A percentile compares a stretch with the other conserved stretches of the same genome.
Conservation (phyloP, 2,329 filamentous ascomycete genomes). For the Penicillium polonicum region DNA sequence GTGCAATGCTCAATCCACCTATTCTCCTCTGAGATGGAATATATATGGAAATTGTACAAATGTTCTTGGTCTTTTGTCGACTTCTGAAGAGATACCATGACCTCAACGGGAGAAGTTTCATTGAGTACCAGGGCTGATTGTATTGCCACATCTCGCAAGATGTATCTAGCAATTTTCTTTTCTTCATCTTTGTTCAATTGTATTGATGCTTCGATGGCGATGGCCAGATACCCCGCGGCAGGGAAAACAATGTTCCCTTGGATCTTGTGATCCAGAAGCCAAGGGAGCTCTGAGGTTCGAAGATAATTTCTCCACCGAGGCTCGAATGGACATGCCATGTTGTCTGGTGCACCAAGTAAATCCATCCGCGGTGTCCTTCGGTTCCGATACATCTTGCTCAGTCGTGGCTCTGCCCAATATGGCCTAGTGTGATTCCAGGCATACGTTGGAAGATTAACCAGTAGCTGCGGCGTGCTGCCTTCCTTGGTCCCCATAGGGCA, state of each 20-base stretch:
- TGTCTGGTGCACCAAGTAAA: constrained; percentile 25
- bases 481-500: neutral
- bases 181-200: constrained; percentile 4
- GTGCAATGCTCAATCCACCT: constrained; percentile 29
- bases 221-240: constrained; percentile 30
- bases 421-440: constrained; percentile 25
- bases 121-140: constrained; percentile 25
- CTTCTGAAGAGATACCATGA: constrained; percentile 16
- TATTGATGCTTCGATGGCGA: constrained; percentile 30
- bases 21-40: constrained; percentile 21
- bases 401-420: constrained; percentile 29
- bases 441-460: constrained; percentile 31
- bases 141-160: constrained; percentile 25
- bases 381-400: constrained; percentile 24
- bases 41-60: constrained; percentile 22
- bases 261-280: constrained; percentile 33
- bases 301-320: constrained; percentile 33
- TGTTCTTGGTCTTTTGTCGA: neutral
- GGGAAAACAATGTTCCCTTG: constrained; percentile 27
- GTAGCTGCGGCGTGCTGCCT: neutral
- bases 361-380: constrained; percentile 22
- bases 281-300: constrained; percentile 26
- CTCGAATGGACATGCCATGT: constrained; percentile 14
- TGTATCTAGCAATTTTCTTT: constrained; percentile 1
- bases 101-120: constrained; percentile 18